Base-by-base conservation (phyloP, 2,329 filamentous ascomycete genomes). In the Colletotrichum spaethianum region DNA sequence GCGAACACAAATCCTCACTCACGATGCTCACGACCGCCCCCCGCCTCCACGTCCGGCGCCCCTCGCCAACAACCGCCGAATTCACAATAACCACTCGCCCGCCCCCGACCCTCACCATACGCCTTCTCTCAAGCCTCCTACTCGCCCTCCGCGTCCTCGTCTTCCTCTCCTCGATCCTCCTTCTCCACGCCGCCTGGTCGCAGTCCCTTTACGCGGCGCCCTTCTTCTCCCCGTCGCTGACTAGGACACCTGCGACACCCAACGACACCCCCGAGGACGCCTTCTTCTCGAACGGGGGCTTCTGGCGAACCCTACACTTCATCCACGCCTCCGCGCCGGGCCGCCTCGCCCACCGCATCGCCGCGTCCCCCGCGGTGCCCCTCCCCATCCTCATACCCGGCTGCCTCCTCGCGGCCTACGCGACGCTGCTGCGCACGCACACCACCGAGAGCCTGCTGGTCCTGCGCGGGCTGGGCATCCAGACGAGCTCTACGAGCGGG, bases 11-110 rank as follows among this genome's bases (percentile, higher is more conserved):
- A 52, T 23, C 50, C 61, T 50, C 33, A 18, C 16, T 50, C 72
- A 79, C 75, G 62, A 93, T 94, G 92, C 86, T 93, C 75, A 89
- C 88, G 52, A 89, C 87, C 26, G 77, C 85, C 1, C 89, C 90
- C 12, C 88, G 88, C 76, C 89, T 94, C 62, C 87, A 85, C 76
- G 88, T 88, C 73, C 88, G 90, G 75, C 89, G 91, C 28, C 93
- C 94, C 61, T 95, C 96, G 31, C 92, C 94, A 57, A 97, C 95
- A 3, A 98, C 96, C n/a, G 92, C 94, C 80, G 93, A 94, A 75
- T 98, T 96, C 87, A 97, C 93, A 38, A 94, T 98, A 67, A 96
- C 95, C 44, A 98, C 95, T 70, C 90, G 91, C 55, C 90, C 93
- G 0, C 83, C 84, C 0, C 79, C 83, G 4, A 88, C 87, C 0